Conservation (phyloP, 2,329 filamentous ascomycete species). For the Xylaria sp. region DNA sequence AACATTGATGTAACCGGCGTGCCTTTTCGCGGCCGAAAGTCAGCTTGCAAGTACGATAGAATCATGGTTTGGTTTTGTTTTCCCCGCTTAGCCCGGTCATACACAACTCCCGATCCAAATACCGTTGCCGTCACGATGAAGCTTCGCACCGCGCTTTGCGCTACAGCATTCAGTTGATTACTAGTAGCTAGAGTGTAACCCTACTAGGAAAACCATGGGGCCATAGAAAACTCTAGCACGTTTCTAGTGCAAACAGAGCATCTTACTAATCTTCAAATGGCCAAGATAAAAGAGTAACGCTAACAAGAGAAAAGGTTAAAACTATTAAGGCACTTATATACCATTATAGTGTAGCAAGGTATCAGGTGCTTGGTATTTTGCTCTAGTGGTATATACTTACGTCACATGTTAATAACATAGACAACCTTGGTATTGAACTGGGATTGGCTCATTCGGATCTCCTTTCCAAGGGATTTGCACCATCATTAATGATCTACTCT, state of each 20-base stretch:
- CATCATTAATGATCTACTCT: constrained; percentile 23
- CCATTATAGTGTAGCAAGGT: too few species aligned
- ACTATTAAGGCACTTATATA: too few species aligned
- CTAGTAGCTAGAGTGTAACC: background rate
- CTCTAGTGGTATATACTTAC: background rate
- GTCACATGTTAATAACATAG: background rate
- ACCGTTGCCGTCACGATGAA: background rate
- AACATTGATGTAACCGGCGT: background rate
- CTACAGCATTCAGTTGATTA: background rate
- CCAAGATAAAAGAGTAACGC: background rate
- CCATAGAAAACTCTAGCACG: background rate
- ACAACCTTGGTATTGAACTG: background rate
- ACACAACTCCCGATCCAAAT: background rate
- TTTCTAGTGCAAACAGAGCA: background rate
- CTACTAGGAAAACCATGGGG: background rate
- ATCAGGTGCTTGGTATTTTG: too few species aligned
- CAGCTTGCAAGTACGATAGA: background rate
- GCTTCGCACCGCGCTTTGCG: background rate
- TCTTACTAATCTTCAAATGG: background rate
- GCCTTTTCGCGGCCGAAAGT: background rate
- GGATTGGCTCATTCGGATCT: constrained; percentile 1
- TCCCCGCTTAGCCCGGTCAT: background rate
- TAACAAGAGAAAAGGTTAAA: too few species aligned
- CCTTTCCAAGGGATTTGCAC: constrained; percentile 23
- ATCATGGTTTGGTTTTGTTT: background rate